Evolutionary conservation across 2,329 filamentous ascomycete species (phyloP).

Genomic region (Escovopsis weberi): DNA sequence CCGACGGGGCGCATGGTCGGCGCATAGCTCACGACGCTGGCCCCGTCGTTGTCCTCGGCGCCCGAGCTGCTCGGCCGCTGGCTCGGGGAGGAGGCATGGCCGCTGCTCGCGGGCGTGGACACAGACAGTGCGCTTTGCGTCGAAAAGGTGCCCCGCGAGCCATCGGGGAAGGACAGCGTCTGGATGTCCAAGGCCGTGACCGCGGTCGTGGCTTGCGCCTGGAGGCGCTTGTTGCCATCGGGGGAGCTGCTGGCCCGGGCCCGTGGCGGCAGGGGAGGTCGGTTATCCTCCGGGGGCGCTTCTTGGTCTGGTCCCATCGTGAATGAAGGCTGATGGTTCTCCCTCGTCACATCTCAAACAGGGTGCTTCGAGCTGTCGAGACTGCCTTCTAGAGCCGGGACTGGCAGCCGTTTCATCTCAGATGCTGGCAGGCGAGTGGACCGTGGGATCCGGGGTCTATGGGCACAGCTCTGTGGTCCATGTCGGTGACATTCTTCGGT

Average conservation of each 20-base stretch:
- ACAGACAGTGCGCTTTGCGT: constrained; percentile 21
- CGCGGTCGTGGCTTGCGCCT: constrained; percentile 64
- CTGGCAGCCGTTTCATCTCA: neutral
- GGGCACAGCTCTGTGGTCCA: constrained; percentile 1
- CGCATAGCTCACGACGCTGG: constrained; percentile 52
- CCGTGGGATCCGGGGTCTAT: constrained; percentile 1
- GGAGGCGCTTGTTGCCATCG: constrained; percentile 25
- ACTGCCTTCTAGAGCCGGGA: neutral
- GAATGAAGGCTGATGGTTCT: constrained; percentile 4
- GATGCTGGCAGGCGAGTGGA: neutral
- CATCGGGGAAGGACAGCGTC: constrained; percentile 58
- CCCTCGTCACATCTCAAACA: constrained; percentile 16
- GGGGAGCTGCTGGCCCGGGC: constrained; percentile 22
- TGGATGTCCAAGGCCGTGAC: constrained; percentile 70
- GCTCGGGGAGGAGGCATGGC: constrained; percentile 21
- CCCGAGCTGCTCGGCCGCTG: constrained; percentile 16
- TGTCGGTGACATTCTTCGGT: constrained; percentile 4
- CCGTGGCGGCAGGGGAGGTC: constrained; percentile 38
- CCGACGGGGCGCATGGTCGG: constrained; percentile 47
- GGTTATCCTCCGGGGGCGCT: constrained; percentile 26
- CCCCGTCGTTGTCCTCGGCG: constrained; percentile 45
- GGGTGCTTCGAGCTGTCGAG: neutral
- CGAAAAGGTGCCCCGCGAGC: constrained; percentile 49
- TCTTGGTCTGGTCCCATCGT: constrained; percentile 15
- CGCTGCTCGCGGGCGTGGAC: constrained; percentile 25